phyloP scores from a whole-genome alignment of 2,329 filamentous ascomycete species.

The Calonectria pseudoturangicola region DNA sequence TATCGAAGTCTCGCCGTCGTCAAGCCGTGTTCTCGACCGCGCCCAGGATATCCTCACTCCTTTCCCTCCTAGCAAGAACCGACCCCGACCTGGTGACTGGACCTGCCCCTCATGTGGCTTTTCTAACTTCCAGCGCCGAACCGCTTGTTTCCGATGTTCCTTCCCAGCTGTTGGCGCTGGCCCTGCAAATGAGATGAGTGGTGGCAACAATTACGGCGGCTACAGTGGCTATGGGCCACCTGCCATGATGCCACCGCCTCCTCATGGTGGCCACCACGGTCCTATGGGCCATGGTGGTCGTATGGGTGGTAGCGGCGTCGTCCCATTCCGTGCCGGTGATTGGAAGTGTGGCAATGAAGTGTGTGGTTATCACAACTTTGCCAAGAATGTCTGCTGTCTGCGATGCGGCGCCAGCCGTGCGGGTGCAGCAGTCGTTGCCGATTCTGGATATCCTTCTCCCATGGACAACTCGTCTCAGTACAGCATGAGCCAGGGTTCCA shows the following conservation, averaged over 20 bases:
- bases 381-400: slow-evolving; percentile 98
- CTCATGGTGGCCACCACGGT: slow-evolving; percentile 77
- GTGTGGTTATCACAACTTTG: slow-evolving; percentile 99
- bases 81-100: slow-evolving; percentile 97
- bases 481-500: slow-evolving; percentile 90
- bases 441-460: slow-evolving; percentile 91
- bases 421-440: slow-evolving; percentile 93
- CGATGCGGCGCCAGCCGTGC: slow-evolving; percentile 96
- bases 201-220: slow-evolving; percentile 81
- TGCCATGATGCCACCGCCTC: slow-evolving; percentile 87
- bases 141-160: slow-evolving; percentile 98
- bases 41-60: slow-evolving; percentile 97
- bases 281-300: slow-evolving; percentile 78
- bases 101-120: slow-evolving; percentile 99
- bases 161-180: slow-evolving; percentile 94
- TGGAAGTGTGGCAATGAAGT: slow-evolving; percentile 99
- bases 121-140: slow-evolving; percentile 99
- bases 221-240: slow-evolving; percentile 78
- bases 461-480: slow-evolving; percentile 92
- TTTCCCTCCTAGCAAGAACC: slow-evolving; percentile 98
- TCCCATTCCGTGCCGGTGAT: slow-evolving; percentile 98
- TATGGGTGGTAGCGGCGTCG: slow-evolving; percentile 88
- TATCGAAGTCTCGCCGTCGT: slow-evolving; percentile 98
- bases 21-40: slow-evolving; percentile 95
- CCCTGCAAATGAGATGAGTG: slow-evolving; percentile 78